These are phyloP conservation scores for Fusarium oxysporum DNA, from an alignment of 2,329 filamentous ascomycete genomes.

Conservation along the genomic window DNA sequence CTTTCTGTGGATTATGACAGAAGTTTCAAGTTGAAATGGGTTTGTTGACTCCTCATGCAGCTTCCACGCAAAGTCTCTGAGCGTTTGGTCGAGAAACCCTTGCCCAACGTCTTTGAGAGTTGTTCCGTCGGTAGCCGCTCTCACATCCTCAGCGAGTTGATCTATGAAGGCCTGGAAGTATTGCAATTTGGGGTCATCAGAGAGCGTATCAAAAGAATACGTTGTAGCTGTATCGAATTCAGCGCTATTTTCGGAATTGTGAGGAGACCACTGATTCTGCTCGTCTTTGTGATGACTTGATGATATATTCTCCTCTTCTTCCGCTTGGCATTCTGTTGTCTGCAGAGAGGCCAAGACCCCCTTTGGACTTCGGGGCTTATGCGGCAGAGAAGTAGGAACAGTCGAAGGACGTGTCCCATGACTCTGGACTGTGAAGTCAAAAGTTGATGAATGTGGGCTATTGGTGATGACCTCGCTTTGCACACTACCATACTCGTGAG, in stretches of 20 bases:
- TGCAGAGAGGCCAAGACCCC: accelerated
- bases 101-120: background rate
- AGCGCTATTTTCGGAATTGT: accelerated
- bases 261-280: accelerated
- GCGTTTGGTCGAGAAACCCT: background rate
- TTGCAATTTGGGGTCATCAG: background rate
- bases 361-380: background rate
- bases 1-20: background rate
- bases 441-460: background rate
- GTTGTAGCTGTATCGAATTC: background rate
- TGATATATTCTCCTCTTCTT: accelerated
- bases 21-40: background rate
- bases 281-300: accelerated
- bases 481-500: no score
- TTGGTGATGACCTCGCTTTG: accelerated
- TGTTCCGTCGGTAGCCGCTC: accelerated
- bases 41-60: background rate
- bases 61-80: conserved; percentile 6
- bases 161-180: background rate
- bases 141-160: background rate
- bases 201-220: background rate
- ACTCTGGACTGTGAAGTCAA: background rate
- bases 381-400: accelerated
- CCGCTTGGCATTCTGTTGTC: accelerated
- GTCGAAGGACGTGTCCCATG: background rate